Evolutionary conservation across 1,284 basidiomycete species (phyloP), one percentile per base, ranked within the genome.

Genomic region (Amylostereum areolatum): DNA sequence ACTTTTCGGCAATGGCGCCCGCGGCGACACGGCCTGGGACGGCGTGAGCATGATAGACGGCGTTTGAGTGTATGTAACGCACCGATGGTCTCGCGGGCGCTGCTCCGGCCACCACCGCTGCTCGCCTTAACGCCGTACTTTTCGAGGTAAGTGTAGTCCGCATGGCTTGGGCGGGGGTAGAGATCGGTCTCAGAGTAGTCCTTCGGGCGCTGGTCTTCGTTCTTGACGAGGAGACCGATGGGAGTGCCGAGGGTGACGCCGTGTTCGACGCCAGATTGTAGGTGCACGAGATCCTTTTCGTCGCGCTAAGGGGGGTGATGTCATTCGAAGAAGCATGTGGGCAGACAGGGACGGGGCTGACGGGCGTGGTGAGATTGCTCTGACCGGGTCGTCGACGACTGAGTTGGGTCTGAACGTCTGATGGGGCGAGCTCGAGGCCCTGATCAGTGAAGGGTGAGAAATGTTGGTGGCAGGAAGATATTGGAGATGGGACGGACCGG

Each of bases 171-270:
- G 30, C 97, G 86, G 36, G 97, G 97, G 74, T 93, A 99, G 51
- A 94, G 75, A 66, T 99, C 96, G 1, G 96, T 99, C 73, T 98
- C 97, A 59, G 93, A 88, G 73, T 99, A 99, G 70, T 99, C 97
- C 65, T 98, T 89, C 24, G 97, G 97, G 41, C 97, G 80, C 65
- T 99, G 97, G 68, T 99, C 97, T 71, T 98, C 94, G 71, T 99
- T 99, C 63, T 85, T 92, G 34, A 99, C 94, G 50, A 98, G 77
- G 43, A 99, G 83, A 5, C 87, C 93, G 61, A 99, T 97, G 28
- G 97, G 97, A 27, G 97, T 99, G 48, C 97, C 97, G 34, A 99
- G 83, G 1, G 97, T 99, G 29, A 97, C 86, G 32, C 91, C 95
- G 52, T 89, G 85, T 68, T 99, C 97, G 40, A 89, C 79, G 37